Evolutionary conservation across 805 yeast genomes (phyloP), one percentile per base, ranked within the genome.

Genomic region (Ogataea chonburiensis): DNA sequence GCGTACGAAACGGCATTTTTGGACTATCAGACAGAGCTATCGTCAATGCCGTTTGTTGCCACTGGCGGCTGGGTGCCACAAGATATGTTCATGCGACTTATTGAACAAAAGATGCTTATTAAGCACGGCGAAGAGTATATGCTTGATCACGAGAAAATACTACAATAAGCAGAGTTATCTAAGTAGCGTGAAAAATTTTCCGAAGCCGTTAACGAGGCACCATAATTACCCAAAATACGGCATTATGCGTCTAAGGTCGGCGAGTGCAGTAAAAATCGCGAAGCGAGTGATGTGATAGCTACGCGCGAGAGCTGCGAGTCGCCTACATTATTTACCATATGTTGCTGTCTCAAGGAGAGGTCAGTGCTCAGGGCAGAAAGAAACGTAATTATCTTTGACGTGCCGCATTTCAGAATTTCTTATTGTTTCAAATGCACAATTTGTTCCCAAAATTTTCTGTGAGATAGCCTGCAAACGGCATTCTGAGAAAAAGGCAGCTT

Each of bases 1-100:
- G 58, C 66, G 34, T 83, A 80, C 53, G 77, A 75, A 34, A 53
- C 66, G 15, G 74, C 72, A 17, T 68, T 86, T 49, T 79, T 75
- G 40, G 73, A 69, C 19, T 84, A 86, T 66, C 91, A 86, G 61
- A 65, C 74, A 45, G 78, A 76, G 48, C 63, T 84, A 30, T 72
- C 81, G 23, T 68, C 79, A 5, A 72, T 79, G 33, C 96, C 97
- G 26, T 89, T 87, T 61, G 81, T 86, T 19, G 91, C 91, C 30
- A 84, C 96, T 16, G 83, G 85, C 37, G 96, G 96, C 5, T 91
- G 97, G 96, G 75, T 93, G 39, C 96, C 98, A 12, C 96, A 87
- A 56, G 95, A 87, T 56, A 78, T 87, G 83, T 89, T 91, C 55
- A 81, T 77, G 21, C 74, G 75, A 31, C 68, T 86, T 51, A 61